These are phyloP conservation scores for Gynandropsis gynandra DNA, from an alignment of 345 rosid species.

Conservation along the genomic window DNA sequence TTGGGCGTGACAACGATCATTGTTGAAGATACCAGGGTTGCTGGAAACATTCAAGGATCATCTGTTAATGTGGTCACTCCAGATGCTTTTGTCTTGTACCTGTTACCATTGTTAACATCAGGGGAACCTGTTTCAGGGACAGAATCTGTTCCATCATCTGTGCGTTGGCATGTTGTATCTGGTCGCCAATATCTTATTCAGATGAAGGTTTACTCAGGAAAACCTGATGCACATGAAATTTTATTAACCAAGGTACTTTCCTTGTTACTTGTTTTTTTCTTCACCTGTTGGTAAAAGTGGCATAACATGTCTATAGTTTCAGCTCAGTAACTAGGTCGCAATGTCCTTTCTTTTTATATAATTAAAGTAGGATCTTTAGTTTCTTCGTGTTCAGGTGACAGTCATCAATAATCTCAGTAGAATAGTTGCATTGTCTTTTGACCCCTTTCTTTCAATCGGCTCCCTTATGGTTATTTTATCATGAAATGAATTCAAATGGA, in stretches of 20 bases:
- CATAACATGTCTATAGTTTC: constrained; percentile 10
- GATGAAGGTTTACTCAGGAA: constrained; percentile 62
- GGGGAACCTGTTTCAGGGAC: constrained; percentile 49
- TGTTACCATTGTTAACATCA: constrained; percentile 47
- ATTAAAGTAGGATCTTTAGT: not conserved
- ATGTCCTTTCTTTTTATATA: constrained; percentile 6
- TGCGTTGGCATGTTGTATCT: constrained; percentile 70
- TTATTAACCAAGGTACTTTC: constrained; percentile 70
- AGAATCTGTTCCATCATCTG: constrained; percentile 45
- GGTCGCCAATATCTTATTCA: constrained; percentile 63
- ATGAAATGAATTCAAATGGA: not conserved
- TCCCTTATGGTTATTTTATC: constrained; percentile 6
- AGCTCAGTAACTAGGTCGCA: not conserved
- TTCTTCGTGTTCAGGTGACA: constrained; percentile 14
- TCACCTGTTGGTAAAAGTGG: not conserved
- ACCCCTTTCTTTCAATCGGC: not conserved
- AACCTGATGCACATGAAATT: constrained; percentile 62
- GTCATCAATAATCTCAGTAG: constrained; percentile 14
- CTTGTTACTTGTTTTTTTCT: not conserved
- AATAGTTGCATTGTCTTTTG: constrained; percentile 7
- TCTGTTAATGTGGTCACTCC: constrained; percentile 78
- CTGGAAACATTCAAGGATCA: constrained; percentile 80
- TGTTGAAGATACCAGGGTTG: constrained; percentile 85
- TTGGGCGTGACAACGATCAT: constrained; percentile 66
- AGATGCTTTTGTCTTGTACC: constrained; percentile 47